phyloP scores from a whole-genome alignment of 2,329 filamentous ascomycete genomes.

The Pseudopyricularia javanii region DNA sequence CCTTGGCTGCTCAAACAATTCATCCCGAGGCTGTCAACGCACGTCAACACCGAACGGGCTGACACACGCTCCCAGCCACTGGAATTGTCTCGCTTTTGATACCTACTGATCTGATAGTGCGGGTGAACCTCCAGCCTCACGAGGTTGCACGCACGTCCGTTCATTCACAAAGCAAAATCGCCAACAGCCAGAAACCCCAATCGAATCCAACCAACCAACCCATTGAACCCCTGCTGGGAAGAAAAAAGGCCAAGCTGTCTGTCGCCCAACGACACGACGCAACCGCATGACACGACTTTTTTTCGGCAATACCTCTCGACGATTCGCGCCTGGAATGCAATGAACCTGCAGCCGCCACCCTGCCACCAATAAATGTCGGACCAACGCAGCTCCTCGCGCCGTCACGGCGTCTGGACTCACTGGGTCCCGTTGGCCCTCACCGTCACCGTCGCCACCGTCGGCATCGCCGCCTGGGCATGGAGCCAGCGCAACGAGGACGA shows the following conservation, averaged over 20 bases:
- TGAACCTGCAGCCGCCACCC: slow-evolving; percentile 15
- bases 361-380: slow-evolving; percentile 44
- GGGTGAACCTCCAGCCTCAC: too few relatives aligned
- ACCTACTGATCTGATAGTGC: too few relatives aligned
- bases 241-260: too few relatives aligned
- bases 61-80: neutral
- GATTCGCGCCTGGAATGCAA: slow-evolving; percentile 14
- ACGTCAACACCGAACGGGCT: neutral
- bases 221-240: too few relatives aligned
- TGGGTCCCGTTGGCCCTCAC: slow-evolving; percentile 85
- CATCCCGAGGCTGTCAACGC: neutral
- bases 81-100: too few relatives aligned
- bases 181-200: too few relatives aligned
- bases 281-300: neutral
- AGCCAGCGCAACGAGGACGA: slow-evolving; percentile 71
- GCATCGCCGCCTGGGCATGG: slow-evolving; percentile 86
- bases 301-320: slow-evolving; percentile 5
- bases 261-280: neutral
- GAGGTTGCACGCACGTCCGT: too few relatives aligned
- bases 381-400: slow-evolving; percentile 43
- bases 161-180: too few relatives aligned
- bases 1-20: neutral
- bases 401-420: slow-evolving; percentile 59
- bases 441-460: slow-evolving; percentile 75
- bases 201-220: too few relatives aligned